These are phyloP conservation scores for Saturnispora mendoncae DNA, from an alignment of 805 yeast species.

Conservation along the genomic window DNA sequence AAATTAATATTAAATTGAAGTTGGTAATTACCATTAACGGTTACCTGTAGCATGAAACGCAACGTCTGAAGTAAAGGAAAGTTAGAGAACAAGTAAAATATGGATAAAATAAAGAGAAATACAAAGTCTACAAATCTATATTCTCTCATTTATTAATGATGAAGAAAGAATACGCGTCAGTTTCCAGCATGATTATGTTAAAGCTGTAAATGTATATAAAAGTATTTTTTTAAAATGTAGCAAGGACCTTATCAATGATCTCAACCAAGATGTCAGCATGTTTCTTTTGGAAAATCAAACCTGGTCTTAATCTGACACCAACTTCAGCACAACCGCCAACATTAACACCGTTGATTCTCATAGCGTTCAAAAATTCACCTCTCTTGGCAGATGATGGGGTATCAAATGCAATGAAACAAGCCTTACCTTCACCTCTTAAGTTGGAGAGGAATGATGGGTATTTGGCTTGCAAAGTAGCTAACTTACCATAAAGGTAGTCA, in stretches of 20 bases:
- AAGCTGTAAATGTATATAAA: neutral
- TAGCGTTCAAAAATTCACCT: slow-evolving; percentile 49
- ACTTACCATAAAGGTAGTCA: slow-evolving; percentile 49
- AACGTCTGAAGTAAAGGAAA: slow-evolving; percentile 18
- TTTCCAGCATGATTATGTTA: neutral
- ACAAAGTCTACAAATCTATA: slow-evolving; percentile 24
- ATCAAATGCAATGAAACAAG: slow-evolving; percentile 81
- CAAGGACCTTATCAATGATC: slow-evolving; percentile 31
- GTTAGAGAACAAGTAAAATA: slow-evolving; percentile 21
- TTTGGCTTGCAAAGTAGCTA: slow-evolving; percentile 42
- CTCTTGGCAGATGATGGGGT: slow-evolving; percentile 45
- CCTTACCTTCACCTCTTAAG: slow-evolving; percentile 68
- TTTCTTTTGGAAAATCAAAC: slow-evolving; percentile 66
- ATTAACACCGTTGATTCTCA: slow-evolving; percentile 62
- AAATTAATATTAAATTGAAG: too few species aligned
- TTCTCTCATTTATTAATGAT: slow-evolving; percentile 22
- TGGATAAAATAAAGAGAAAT: slow-evolving; percentile 19
- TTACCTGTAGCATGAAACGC: slow-evolving; percentile 3
- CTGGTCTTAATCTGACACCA: slow-evolving; percentile 75
- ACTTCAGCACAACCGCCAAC: slow-evolving; percentile 80
- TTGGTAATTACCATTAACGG: slow-evolving; percentile 7
- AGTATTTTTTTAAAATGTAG: slow-evolving; percentile 17
- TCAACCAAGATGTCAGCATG: slow-evolving; percentile 63
- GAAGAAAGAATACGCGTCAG: slow-evolving; percentile 3
- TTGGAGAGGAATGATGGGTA: slow-evolving; percentile 45